Base-by-base conservation (phyloP, 2,329 filamentous ascomycete genomes). In the Botrytis cinerea region DNA sequence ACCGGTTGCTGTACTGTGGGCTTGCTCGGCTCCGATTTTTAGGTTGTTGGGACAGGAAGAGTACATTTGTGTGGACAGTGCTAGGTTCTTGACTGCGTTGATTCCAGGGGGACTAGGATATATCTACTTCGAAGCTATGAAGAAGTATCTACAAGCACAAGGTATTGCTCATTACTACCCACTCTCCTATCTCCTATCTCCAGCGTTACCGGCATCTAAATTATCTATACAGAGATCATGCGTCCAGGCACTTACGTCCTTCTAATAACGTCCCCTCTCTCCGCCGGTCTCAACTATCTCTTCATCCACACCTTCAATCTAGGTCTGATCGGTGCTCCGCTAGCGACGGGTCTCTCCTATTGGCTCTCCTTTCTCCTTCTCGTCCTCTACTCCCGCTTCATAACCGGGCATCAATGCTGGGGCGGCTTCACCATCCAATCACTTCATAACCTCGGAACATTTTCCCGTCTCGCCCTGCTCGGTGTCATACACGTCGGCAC, bases 101-200 rank as follows among this genome's bases (percentile, higher is more conserved):
- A 92, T 93, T 1, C 94, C 94, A 0, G 94, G 94, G 0, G 94
- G 94, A 0, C 82, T 97, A 54, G 94, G 94, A 0, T 97, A 97
- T 78, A 89, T 97, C 59, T 97, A 93, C 83, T 97, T 97, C 74
- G 93, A 97, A 82, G 87, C 89, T 9, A 89, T 94, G 80, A 97
- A 97, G 84, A 93, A 95, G 78, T 97, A 91, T 77, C 86, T 97
- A 1, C 94, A 97, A 82, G 94, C 94, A 0, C 94, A 97, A 82
- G 93, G 93, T 87, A 88, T 51, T 8, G 57, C 35, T 40, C 14
- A 32, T 88, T 81, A 89, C 88, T 77, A 88, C 85, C 75, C 81
- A 88, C n/a, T 86, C 87, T 78, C 86, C 86, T 9, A 85, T 86
- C 87, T 78, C 86, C 86, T 9, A 85, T 38, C 12, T 20, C 28